A percentile compares a stretch with the other conserved stretches of the same genome.
phyloP scores from a whole-genome alignment of 2,329 filamentous ascomycete species.

The Talaromyces sp. region DNA sequence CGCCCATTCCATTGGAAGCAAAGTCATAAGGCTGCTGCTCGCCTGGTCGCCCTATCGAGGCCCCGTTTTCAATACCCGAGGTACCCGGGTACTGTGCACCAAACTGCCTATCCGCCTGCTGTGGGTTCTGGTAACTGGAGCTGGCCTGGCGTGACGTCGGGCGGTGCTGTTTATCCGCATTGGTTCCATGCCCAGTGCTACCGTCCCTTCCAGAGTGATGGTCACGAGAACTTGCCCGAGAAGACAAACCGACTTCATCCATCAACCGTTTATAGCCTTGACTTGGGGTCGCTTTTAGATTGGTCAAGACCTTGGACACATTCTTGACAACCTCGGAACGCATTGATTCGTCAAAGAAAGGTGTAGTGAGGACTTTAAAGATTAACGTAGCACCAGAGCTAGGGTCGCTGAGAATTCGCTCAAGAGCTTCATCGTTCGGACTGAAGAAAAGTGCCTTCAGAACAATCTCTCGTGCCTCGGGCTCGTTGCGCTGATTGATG shows the following conservation, averaged over 20 bases:
- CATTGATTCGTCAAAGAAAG: constrained; percentile 92
- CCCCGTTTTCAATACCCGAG: constrained; percentile 31
- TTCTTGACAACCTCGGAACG: constrained; percentile 85
- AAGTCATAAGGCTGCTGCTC: constrained; percentile 40
- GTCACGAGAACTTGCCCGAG: constrained; percentile 37
- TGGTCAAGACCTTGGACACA: constrained; percentile 79
- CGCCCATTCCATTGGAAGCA: constrained; percentile 13
- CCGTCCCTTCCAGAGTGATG: constrained; percentile 37
- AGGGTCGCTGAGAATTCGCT: constrained; percentile 86
- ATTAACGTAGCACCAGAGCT: constrained; percentile 91
- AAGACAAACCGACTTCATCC: constrained; percentile 92
- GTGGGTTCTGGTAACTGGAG: constrained; percentile 32
- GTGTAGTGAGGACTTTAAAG: constrained; percentile 96
- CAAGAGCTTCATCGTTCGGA: constrained; percentile 75
- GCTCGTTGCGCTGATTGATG: constrained; percentile 94
- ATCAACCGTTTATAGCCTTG: constrained; percentile 98
- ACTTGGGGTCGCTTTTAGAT: constrained; percentile 85
- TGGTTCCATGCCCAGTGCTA: constrained; percentile 27
- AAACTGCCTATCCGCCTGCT: constrained; percentile 39
- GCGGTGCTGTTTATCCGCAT: constrained; percentile 39
- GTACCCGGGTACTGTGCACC: constrained; percentile 31
- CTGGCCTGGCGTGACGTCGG: constrained; percentile 38
- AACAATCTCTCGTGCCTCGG: constrained; percentile 84
- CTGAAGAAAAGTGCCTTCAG: constrained; percentile 91
- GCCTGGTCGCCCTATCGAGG: constrained; percentile 23